Evolutionary conservation across 768 basidiomycete genomes (phyloP), one percentile per base, ranked within the genome.

Genomic region (Lentinula lateritia): DNA sequence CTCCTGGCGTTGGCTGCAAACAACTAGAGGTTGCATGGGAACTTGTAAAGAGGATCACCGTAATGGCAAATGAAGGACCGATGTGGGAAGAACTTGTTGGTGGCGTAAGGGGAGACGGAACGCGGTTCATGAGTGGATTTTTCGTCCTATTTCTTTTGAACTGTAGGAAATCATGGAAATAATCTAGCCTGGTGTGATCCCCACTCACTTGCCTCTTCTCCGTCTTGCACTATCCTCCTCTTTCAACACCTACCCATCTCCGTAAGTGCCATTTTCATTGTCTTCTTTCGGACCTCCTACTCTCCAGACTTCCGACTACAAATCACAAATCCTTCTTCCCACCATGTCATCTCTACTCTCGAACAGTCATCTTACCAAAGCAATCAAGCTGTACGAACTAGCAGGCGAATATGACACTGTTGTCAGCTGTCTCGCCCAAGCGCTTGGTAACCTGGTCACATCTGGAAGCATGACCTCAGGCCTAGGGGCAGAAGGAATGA

Each of bases 11-110:
- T 10, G 93, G 93, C n/a, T 86, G 85, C 67, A 90, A 95, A 70
- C 95, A 97, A 68, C 74, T 93, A 42, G 87, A 92, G 69, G 82
- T 74, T 36, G 86, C 92, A 2, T 92, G 91, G 89, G 90, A 92
- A 52, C 83, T 92, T 23, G 85, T 85, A 0, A 77, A 91, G 50
- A 80, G 90, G 46, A 89, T 92, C 63, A 88, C 93, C 66, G 88
- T 92, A 1, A 75, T 89, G 45, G 87, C 89, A 6, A 91, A 91
- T 67, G 80, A 84, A 3, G 90, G 90, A 1, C 85, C 88, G 6
- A 89, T 82, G 15, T 98, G 95, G 92, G 91, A 95, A 52, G 92
- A 93, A 71, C 84, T 99, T 16, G 89, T 98, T 2, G 96, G 96
- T n/a, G 93, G 92, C 9, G 91, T 96, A 68, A 81, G 91, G 64